Evolutionary conservation across 1,284 basidiomycete genomes (phyloP).

Genomic region (Lignosus rhinocerotis): DNA sequence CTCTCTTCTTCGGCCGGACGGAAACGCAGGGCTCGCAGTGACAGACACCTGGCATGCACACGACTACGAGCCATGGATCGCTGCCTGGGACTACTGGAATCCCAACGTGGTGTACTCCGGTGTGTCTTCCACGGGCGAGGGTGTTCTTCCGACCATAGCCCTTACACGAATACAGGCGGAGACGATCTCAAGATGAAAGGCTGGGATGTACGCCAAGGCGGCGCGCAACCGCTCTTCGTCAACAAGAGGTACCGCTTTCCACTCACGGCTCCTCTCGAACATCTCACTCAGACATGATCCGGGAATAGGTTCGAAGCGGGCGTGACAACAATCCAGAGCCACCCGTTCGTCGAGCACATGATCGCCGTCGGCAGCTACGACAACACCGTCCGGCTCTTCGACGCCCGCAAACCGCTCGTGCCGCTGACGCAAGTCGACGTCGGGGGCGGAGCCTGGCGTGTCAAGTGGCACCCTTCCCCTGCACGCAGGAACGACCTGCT

Average conservation of each 20-base stretch:
- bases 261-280: neutral
- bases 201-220: slow-evolving; percentile 85
- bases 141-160: neutral
- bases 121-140: slow-evolving; percentile 29
- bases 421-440: slow-evolving; percentile 69
- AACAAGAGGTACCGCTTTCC: slow-evolving; percentile 67
- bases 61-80: slow-evolving; percentile 94
- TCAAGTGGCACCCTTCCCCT: slow-evolving; percentile 89
- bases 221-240: slow-evolving; percentile 61
- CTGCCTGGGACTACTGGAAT: slow-evolving; percentile 88
- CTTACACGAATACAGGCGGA: slow-evolving; percentile 59
- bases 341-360: slow-evolving; percentile 78
- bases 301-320: slow-evolving; percentile 85
- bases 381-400: slow-evolving; percentile 80
- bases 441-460: slow-evolving; percentile 94
- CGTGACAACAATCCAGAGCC: slow-evolving; percentile 87
- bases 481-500: slow-evolving; percentile 69
- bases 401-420: slow-evolving; percentile 66
- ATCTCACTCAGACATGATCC: neutral
- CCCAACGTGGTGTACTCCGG: slow-evolving; percentile 83
- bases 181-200: slow-evolving; percentile 90
- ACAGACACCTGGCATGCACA: slow-evolving; percentile 82
- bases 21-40: slow-evolving; percentile 44
- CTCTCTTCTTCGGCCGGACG: slow-evolving; percentile 53
- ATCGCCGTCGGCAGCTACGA: slow-evolving; percentile 97